Percentiles rank a stretch among this genome's conserved stretches.
Conservation (phyloP, 129 eudicot species). For the Dittrichia graveolens region DNA sequence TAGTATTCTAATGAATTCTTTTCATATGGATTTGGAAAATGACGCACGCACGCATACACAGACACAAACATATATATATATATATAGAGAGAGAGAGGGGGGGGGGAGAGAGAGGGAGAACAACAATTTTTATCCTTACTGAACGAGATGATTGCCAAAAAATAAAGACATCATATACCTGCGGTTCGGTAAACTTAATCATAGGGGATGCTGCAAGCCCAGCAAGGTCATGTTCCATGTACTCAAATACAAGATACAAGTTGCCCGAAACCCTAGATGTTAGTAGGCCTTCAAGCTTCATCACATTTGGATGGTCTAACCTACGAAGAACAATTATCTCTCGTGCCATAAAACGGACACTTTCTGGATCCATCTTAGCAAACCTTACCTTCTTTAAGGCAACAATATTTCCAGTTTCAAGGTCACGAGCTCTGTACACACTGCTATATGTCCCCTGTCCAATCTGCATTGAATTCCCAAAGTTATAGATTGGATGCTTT, state of each 20-base stretch:
- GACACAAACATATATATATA: background rate
- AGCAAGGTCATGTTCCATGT: slow-evolving; percentile 87
- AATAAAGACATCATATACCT: slow-evolving; percentile 41
- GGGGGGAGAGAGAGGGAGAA: too few species aligned
- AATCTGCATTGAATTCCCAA: slow-evolving; percentile 47
- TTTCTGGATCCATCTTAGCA: slow-evolving; percentile 80
- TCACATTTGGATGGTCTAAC: slow-evolving; percentile 80
- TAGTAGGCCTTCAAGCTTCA: slow-evolving; percentile 81
- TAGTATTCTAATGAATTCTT: background rate
- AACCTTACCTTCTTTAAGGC: slow-evolving; percentile 73
- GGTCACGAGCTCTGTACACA: slow-evolving; percentile 80
- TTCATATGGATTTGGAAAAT: background rate
- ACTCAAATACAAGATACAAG: slow-evolving; percentile 81
- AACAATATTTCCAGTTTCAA: slow-evolving; percentile 71
- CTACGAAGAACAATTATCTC: slow-evolving; percentile 75
- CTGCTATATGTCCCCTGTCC: slow-evolving; percentile 93
- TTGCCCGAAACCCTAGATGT: slow-evolving; percentile 79
- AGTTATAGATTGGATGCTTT: background rate
- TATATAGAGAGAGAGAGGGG: too few species aligned
- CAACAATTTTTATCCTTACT: background rate
- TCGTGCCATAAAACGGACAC: slow-evolving; percentile 84
- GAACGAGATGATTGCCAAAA: slow-evolving; percentile 10
- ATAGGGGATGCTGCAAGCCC: slow-evolving; percentile 73
- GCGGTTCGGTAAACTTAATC: slow-evolving; percentile 67
- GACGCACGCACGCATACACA: background rate